Conservation (phyloP, 1,139 yeast genomes). For the Pichia sp. region DNA sequence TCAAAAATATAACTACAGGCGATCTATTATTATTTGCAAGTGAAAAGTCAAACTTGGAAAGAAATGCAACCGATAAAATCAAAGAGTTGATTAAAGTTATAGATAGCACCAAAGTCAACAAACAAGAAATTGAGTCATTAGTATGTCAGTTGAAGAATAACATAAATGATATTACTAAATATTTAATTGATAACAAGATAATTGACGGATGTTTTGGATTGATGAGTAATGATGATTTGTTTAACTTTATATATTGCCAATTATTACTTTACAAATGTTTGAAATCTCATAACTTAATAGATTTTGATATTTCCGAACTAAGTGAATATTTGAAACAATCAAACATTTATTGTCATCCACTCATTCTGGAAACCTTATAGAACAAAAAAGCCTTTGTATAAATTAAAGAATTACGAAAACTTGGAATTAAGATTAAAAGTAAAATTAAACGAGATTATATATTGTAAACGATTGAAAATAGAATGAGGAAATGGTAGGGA, state of each 20-base stretch:
- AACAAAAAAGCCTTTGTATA: neutral
- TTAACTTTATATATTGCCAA: slow-evolving; percentile 18
- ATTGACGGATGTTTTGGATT: slow-evolving; percentile 26
- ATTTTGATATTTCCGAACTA: neutral
- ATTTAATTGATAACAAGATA: neutral
- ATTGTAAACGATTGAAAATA: neutral
- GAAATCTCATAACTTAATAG: neutral
- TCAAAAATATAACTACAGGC: slow-evolving; percentile 10
- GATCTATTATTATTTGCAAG: slow-evolving; percentile 36
- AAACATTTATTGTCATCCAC: slow-evolving; percentile 7
- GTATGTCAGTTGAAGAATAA: neutral
- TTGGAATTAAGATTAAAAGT: neutral
- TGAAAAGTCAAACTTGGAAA: slow-evolving; percentile 48
- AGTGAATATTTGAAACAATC: neutral
- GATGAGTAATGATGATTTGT: slow-evolving; percentile 18
- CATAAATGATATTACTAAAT: slow-evolving; percentile 1
- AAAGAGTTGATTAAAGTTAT: slow-evolving; percentile 11
- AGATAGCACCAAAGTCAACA: neutral
- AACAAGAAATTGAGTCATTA: neutral
- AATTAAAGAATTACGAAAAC: neutral
- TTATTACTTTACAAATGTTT: slow-evolving; percentile 6
- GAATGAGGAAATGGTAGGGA: neutral
- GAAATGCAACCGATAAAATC: slow-evolving; percentile 30
- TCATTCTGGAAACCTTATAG: slow-evolving; percentile 4
- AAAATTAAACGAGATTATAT: neutral